Evolutionary conservation across 257 asterid species (phyloP), one percentile per base, ranked within the genome.

Genomic region (Lavandula angustifolia): DNA sequence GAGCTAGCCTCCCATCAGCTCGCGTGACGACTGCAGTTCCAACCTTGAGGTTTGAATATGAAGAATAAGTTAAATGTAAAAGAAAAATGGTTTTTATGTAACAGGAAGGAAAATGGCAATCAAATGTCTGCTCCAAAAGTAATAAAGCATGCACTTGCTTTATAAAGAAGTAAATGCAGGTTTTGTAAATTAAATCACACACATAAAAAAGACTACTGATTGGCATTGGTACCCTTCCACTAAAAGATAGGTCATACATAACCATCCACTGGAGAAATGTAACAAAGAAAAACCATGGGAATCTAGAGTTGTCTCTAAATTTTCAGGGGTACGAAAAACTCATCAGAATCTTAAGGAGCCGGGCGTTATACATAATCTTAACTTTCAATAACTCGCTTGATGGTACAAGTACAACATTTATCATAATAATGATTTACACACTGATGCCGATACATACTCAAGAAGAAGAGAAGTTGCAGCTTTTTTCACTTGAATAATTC

Each of bases 21-120:
- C 86, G 84, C 47, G 92, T 89, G 61, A 84, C 95, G 27, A 89
- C 92, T 29, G 96, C 96, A 60, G 96, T 89, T 67, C 96, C 96
- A 81, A 89, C 96, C 96, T 89, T 61, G 59, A 32, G 65, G 54
- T 32, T 42, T 27, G 42, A 54, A 65, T 50, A 66, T 42, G 27
- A 48, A 55, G 46, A 57, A 49, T 46, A 69, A 65, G 57, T 42
- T 40, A 40, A 8, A 63, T 43, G 47, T 9, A 48, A 63, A 49
- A 57, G 40, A 55, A 47, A 11, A 56, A 17, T 14, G 35, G 52
- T 56, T 44, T 38, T 22, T 2, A 13, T 54, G 53, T 0, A 33
- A 38, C 49, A 49, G 22, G 18, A 49, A 64, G 37, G 29, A 44
- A 33, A 66, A 54, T 47, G 46, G 46, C 18, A 71, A 16, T 55